A percentile compares a stretch with the other conserved stretches of the same genome.
Evolutionary conservation across 1,284 basidiomycete genomes (phyloP).

Genomic region (Ceratobasidium sp.): DNA sequence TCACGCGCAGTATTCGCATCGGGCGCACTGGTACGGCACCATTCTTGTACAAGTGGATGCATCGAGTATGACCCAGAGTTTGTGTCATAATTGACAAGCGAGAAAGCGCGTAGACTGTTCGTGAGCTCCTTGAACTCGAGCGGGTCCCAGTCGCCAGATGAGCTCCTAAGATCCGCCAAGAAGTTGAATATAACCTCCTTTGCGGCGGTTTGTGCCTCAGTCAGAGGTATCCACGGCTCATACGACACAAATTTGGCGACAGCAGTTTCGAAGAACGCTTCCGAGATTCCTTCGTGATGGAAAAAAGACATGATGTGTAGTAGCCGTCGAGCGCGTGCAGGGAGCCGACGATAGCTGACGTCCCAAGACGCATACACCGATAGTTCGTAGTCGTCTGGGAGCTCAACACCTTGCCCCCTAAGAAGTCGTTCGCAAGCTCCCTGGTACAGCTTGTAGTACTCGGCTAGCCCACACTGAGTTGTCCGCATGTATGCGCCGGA

Average conservation of each 20-base stretch:
- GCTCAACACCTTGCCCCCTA: not conserved
- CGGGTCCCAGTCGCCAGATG: not conserved
- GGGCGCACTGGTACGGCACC: conserved; percentile 2
- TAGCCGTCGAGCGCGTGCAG: not conserved
- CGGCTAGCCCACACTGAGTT: not conserved
- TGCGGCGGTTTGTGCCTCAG: not conserved
- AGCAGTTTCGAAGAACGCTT: conserved; percentile 21
- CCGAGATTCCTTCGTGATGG: conserved; percentile 28
- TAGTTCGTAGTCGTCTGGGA: not conserved
- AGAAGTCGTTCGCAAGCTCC: not conserved
- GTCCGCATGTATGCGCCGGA: conserved; percentile 30
- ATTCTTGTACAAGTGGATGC: conserved; percentile 12
- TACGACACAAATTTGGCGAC: too few species aligned
- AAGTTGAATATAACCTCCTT: not conserved
- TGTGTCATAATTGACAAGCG: conserved; percentile 1
- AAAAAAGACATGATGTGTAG: conserved; percentile 14
- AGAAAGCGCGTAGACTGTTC: not conserved
- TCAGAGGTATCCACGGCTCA: too few species aligned
- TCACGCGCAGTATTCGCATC: too few species aligned
- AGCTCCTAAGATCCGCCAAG: not conserved
- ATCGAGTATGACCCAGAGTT: not conserved
- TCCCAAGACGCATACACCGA: conserved; percentile 15
- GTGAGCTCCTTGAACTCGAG: not conserved
- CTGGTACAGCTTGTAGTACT: not conserved
- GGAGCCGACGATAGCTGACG: not conserved